Percentiles rank a stretch among this genome's conserved stretches.
These are phyloP conservation scores for Phytophthora vignae DNA, from an alignment of 352 stramenopile genomes.

Conservation along the genomic window DNA sequence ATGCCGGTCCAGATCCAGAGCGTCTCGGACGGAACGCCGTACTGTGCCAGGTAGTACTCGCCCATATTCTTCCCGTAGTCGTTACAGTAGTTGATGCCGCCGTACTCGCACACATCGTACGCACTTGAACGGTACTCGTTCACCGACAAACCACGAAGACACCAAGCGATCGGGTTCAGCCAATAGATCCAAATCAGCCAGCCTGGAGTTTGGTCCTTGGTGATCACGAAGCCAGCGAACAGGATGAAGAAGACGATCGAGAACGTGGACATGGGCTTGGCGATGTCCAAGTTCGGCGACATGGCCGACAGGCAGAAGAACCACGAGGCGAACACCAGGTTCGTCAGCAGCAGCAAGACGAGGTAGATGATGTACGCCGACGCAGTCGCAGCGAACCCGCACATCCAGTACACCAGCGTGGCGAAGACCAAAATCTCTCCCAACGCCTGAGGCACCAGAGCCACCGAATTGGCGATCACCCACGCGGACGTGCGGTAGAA, in stretches of 20 bases:
- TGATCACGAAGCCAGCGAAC: constrained; percentile 57
- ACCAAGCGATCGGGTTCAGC: constrained; percentile 50
- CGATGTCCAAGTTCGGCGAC: constrained; percentile 45
- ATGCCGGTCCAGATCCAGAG: constrained; percentile 39
- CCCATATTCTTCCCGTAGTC: constrained; percentile 28
- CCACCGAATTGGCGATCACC: constrained; percentile 47
- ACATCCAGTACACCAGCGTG: constrained; percentile 81
- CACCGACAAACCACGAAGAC: constrained; percentile 22
- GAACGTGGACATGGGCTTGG: constrained; percentile 49
- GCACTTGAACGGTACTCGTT: constrained; percentile 34
- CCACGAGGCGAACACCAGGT: constrained; percentile 54
- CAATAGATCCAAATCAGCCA: constrained; percentile 40
- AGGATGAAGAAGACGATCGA: constrained; percentile 53
- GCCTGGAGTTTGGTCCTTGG: constrained; percentile 46
- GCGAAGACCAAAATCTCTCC: constrained; percentile 75
- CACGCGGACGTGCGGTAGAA: constrained; percentile 79
- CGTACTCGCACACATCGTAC: constrained; percentile 37
- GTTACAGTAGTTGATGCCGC: constrained; percentile 23
- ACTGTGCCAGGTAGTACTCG: constrained; percentile 37
- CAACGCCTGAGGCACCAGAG: constrained; percentile 39
- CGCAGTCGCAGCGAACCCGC: constrained; percentile 45
- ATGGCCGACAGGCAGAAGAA: constrained; percentile 59
- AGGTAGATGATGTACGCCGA: constrained; percentile 51
- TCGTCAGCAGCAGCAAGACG: constrained; percentile 52
- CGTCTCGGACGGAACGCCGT: constrained; percentile 29